Evolutionary conservation across 225 moss, liverwort and hornwort genomes (phyloP), one percentile per base, ranked within the genome.

Genomic region (Climacium dendroides): DNA sequence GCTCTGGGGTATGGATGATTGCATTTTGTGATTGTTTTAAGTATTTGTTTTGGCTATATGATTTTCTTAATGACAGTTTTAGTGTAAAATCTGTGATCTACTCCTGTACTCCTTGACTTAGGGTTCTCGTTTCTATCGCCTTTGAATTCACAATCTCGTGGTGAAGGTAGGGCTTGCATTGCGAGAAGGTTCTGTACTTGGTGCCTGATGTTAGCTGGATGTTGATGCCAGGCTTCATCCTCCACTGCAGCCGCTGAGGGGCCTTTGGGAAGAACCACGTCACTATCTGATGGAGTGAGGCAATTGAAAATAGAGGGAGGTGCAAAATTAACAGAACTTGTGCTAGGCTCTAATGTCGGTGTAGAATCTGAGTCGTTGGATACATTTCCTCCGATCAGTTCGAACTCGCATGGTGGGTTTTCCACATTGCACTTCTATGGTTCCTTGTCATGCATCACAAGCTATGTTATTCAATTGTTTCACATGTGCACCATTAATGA

Each of bases 201-300:
- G 58, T 89, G 78, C 77, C 90, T 92, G 87, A 90, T 91, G 54
- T 74, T 69, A 67, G 74, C 50, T 90, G 88, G 80, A 74, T 93
- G 85, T 89, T 81, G 61, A 86, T 92, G 85, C 64, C 92, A 94
- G 94, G 92, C 87, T 85, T 91, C 92, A 80, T 88, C 87, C 81
- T 91, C 94, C 59, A 88, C 64, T 90, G 92, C 89, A 87, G 84
- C 76, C 29, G 34, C 74, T 64, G 89, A 86, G 84, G 71, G 59
- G 32, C 74, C 83, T 85, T 78, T 86, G 63, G 88, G 73, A 71
- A 82, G 70, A 85, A 83, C 74, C 23, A 78, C 30, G 32, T 90
- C 89, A 57, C 85, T 88, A 41, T 83, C 87, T 83, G 83, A 87
- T 83, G 92, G 88, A 84, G 89, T 85, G 81, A 90, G 87, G 81